A percentile compares a stretch with the other conserved stretches of the same genome.
Conservation (phyloP, 2,329 filamentous ascomycete genomes). For the Tolypocladium album region DNA sequence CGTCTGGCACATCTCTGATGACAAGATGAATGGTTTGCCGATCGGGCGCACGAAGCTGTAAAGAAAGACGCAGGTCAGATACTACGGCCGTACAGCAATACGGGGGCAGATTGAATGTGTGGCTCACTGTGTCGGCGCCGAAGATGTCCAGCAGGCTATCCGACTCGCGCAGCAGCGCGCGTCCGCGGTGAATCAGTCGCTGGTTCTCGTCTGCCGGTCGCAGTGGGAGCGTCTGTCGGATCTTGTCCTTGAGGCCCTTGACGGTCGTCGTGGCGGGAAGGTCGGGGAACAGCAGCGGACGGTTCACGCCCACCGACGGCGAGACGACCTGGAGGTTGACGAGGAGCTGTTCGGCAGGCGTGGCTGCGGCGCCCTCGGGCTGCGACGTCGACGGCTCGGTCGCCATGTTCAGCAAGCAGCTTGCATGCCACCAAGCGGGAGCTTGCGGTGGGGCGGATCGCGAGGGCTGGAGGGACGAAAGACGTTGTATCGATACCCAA, state of each 20-base stretch:
- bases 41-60: slow-evolving; percentile 31
- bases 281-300: slow-evolving; percentile 36
- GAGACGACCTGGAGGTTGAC: slow-evolving; percentile 50
- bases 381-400: slow-evolving; percentile 20
- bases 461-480: neutral
- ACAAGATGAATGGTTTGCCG: slow-evolving; percentile 45
- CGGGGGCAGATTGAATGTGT: neutral
- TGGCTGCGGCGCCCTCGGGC: slow-evolving; percentile 11
- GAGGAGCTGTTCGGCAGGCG: slow-evolving; percentile 20
- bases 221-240: slow-evolving; percentile 38
- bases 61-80: slow-evolving; percentile 4
- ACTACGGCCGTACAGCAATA: neutral
- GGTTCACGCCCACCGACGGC: slow-evolving; percentile 42
- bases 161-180: slow-evolving; percentile 40
- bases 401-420: slow-evolving; percentile 24
- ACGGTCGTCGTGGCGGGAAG: slow-evolving; percentile 42
- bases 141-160: slow-evolving; percentile 48
- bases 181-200: slow-evolving; percentile 50
- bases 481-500: neutral
- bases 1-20: slow-evolving; percentile 28
- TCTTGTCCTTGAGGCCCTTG: slow-evolving; percentile 45
- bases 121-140: slow-evolving; percentile 40
- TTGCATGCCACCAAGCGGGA: slow-evolving; percentile 12
- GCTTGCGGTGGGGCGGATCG: neutral
- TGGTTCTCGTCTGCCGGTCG: slow-evolving; percentile 44